Base-by-base conservation (phyloP, 768 basidiomycete genomes). In the Rhizopogon rudus region DNA sequence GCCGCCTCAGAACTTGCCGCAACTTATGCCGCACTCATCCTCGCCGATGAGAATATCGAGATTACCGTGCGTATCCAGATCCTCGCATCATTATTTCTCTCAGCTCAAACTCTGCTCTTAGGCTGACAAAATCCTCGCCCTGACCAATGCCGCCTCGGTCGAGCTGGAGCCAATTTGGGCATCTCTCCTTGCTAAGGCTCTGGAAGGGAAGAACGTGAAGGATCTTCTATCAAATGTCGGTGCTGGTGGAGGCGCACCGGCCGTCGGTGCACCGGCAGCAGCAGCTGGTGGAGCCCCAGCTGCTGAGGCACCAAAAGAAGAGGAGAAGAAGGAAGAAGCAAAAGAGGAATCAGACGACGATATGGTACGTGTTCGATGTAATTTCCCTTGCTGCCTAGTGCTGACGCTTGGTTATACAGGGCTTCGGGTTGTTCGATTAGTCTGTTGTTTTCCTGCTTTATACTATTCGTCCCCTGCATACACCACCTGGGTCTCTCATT, bases 151-250 rank as follows among this genome's bases (percentile, higher is more conserved):
- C 53, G 97, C 96, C 52, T 75, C 76, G 55, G 78, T 93, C 60
- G 94, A 97, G 25, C 67, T 97, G 57, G 97, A 98, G 75, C 82
- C 95, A 55, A 98, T 99, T 79, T 98, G 97, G 97, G 94, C 94
- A 56, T 75, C 88, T 13, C 88, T 99, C 65, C 91, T 99, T 68
- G 91, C 96, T 59, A 98, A 97, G 75, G 96, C 97, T 37, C 86
- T 99, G 52, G 94, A 96, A 76, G 96, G 95, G 67, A 97, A 96
- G 82, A 85, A 98, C 77, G 83, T 99, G 67, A 98, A 93, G 77
- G 93, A 95, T 44, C 81, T 98, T 52, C 83, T 99, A 61, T 88
- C 90, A 59, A 96, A 93, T 79, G 93, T 99, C 60, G 95, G 96
- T 60, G 79, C 91, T 54, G 93, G 95, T 58, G 94, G 92, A 59